Percentiles rank a stretch among this genome's conserved stretches.
These are phyloP conservation scores for Dryas octopetala DNA, from an alignment of 306 rosid species.

Conservation along the genomic window DNA sequence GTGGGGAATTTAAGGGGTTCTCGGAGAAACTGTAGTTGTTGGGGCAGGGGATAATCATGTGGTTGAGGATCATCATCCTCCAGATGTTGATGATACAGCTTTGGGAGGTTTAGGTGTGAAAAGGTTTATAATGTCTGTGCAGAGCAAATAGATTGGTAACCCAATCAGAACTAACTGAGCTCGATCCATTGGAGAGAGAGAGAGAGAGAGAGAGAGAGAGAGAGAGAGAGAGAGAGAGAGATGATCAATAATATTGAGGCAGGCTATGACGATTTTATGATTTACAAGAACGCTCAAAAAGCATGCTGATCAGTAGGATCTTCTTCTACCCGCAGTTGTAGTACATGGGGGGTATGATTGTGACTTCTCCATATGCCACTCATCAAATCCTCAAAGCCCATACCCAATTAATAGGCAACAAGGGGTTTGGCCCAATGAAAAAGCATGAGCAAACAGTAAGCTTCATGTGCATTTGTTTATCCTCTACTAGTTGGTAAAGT, in stretches of 20 bases:
- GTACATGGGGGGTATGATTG: background rate
- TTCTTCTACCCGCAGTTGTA: background rate
- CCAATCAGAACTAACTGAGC: conserved; percentile 46
- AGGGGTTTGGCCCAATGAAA: background rate
- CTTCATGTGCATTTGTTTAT: no score
- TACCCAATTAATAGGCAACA: background rate
- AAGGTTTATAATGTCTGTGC: conserved; percentile 50
- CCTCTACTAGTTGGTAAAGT: no score
- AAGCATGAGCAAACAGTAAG: background rate
- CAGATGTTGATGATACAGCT: conserved; percentile 29
- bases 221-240: background rate
- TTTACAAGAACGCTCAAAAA: background rate
- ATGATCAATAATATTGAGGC: background rate
- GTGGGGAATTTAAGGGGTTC: conserved; percentile 31
- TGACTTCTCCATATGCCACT: background rate
- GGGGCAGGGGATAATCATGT: conserved; percentile 11
- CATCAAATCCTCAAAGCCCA: background rate
- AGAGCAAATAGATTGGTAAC: conserved; percentile 56
- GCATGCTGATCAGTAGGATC: conserved; percentile 10
- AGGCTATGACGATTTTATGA: background rate
- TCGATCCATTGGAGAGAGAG: conserved; percentile 42
- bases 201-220: background rate
- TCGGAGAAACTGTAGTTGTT: conserved; percentile 30
- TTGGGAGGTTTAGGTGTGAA: conserved; percentile 51
- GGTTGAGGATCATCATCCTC: conserved; percentile 8